Evolutionary conservation across 352 stramenopile species (phyloP).

Genomic region (Phytophthora rubi): DNA sequence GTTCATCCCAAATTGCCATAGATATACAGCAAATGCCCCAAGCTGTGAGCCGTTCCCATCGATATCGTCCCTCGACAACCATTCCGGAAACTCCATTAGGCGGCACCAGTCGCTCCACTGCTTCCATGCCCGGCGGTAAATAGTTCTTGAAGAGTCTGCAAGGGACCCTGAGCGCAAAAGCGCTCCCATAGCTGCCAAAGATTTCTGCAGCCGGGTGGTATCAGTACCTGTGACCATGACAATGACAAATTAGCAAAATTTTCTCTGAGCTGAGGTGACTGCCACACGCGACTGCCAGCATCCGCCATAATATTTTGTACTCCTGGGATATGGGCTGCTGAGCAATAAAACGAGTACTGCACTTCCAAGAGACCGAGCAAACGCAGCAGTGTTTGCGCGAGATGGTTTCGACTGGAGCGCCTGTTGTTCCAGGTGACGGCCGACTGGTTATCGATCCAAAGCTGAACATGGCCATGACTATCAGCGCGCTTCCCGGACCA

Average conservation of each 20-base stretch:
- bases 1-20: constrained; percentile 29
- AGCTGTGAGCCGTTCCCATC: constrained; percentile 11
- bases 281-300: constrained; percentile 6
- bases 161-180: constrained; percentile 12
- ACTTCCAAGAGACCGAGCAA: constrained; percentile 1
- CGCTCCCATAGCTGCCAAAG: constrained; percentile 11
- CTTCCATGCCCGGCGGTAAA: not conserved
- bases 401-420: not conserved
- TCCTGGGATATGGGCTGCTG: constrained; percentile 8
- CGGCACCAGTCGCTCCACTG: constrained; percentile 10
- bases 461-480: constrained; percentile 1
- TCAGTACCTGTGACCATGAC: constrained; percentile 3
- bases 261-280: not conserved
- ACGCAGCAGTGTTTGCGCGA: constrained; percentile 4
- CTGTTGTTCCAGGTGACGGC: constrained; percentile 13
- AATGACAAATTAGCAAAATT: constrained; percentile 3
- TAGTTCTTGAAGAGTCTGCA: not conserved
- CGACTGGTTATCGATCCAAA: constrained; percentile 17
- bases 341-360: constrained; percentile 4
- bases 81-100: constrained; percentile 5
- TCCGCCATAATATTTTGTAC: not conserved
- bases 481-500: not conserved
- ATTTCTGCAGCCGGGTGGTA: constrained; percentile 7
- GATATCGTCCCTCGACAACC: not conserved
- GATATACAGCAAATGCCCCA: constrained; percentile 22